Evolutionary conservation across 2,329 filamentous ascomycete species (phyloP).

Genomic region (Penicillium occitanis): DNA sequence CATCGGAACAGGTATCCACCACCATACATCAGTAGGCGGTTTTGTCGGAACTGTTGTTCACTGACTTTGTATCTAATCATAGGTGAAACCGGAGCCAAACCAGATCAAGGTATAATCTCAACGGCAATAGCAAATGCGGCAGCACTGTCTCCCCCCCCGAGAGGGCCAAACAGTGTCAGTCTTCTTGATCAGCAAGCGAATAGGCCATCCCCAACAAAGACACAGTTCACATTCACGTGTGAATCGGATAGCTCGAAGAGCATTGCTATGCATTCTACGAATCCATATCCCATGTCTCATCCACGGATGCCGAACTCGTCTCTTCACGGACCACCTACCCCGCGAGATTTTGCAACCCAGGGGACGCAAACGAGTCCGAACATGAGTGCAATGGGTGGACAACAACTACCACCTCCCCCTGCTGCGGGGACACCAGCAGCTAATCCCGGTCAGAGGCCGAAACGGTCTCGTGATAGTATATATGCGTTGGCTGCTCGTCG

Average conservation of each 20-base stretch:
- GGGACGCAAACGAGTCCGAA: constrained; percentile 58
- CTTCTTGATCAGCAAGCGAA: constrained; percentile 69
- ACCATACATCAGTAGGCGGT: constrained; percentile 5
- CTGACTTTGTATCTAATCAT: constrained; percentile 31
- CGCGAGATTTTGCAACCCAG: constrained; percentile 51
- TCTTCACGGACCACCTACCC: constrained; percentile 22
- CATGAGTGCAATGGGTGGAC: constrained; percentile 38
- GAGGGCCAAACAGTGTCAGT: constrained; percentile 75
- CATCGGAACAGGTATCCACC: constrained; percentile 36
- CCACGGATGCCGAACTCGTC: constrained; percentile 28
- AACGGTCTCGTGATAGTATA: constrained; percentile 66
- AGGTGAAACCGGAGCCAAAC: constrained; percentile 39
- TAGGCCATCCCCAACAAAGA: constrained; percentile 67
- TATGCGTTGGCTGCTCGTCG: constrained; percentile 73
- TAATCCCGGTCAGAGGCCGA: constrained; percentile 60
- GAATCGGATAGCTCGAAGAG: constrained; percentile 83
- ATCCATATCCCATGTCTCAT: constrained; percentile 42
- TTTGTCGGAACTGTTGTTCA: constrained; percentile 6
- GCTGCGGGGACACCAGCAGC: constrained; percentile 45
- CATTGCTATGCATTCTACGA: constrained; percentile 70
- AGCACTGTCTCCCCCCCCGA: constrained; percentile 59
- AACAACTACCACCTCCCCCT: constrained; percentile 27
- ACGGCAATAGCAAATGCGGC: constrained; percentile 87
- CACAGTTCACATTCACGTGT: constrained; percentile 95
- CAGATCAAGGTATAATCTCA: constrained; percentile 81